A percentile compares a stretch with the other conserved stretches of the same genome.
Conservation (phyloP, 192 early-diverging fungal species). For the Gryganskiella cystojenkinii region DNA sequence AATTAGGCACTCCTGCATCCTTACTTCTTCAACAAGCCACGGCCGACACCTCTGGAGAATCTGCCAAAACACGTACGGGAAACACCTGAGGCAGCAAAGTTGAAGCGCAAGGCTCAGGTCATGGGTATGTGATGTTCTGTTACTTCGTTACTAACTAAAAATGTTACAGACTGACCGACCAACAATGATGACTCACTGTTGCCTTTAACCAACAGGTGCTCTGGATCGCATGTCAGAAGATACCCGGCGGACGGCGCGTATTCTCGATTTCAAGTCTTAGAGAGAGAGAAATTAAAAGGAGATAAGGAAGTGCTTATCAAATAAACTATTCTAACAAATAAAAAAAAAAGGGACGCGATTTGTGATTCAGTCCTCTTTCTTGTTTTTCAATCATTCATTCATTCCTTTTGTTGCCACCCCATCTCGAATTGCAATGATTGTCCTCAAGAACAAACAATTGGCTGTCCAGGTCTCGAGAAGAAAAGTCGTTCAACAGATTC, state of each 20-base stretch:
- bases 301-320: no score
- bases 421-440: slow-evolving; percentile 36
- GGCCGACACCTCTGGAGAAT: slow-evolving; percentile 74
- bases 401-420: no score
- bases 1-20: slow-evolving; percentile 71
- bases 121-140: slow-evolving; percentile 27
- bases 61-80: slow-evolving; percentile 67
- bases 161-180: no score
- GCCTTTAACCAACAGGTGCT: no score
- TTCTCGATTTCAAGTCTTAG: slow-evolving; percentile 3
- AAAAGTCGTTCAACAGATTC: slow-evolving; percentile 32
- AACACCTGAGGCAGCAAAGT: slow-evolving; percentile 31
- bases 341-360: neutral
- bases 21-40: slow-evolving; percentile 79
- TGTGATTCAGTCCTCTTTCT: neutral
- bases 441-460: slow-evolving; percentile 39
- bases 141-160: no score
- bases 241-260: neutral
- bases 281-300: no score
- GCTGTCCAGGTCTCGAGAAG: slow-evolving; percentile 12
- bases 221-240: neutral
- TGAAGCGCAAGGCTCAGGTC: slow-evolving; percentile 40
- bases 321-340: neutral
- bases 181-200: no score
- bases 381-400: no score